Percentiles rank a stretch among this genome's conserved stretches.
Conservation (phyloP, 352 stramenopile genomes). For the Phytophthora colocasiae region DNA sequence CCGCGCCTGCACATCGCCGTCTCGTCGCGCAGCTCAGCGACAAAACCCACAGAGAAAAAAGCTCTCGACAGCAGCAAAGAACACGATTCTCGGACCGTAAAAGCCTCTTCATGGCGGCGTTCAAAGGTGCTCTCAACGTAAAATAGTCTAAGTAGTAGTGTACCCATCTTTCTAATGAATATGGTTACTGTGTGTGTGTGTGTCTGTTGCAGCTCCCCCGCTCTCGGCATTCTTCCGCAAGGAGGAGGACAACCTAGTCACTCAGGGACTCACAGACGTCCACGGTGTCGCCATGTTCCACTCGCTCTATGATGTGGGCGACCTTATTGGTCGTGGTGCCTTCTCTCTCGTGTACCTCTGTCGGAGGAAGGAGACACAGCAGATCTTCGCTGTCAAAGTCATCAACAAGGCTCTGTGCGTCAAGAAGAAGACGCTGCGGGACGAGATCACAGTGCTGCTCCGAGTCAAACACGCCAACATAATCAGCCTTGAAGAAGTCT, state of each 20-base stretch:
- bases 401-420: constrained; percentile 90
- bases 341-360: constrained; percentile 90
- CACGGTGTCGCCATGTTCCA: constrained; percentile 88
- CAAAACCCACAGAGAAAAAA: constrained; percentile 21
- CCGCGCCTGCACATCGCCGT: constrained; percentile 22
- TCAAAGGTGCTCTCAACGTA: constrained; percentile 61
- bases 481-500: constrained; percentile 88
- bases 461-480: constrained; percentile 89
- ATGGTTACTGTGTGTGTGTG: not conserved
- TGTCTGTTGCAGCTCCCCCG: constrained; percentile 61
- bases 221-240: constrained; percentile 91
- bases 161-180: constrained; percentile 6
- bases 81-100: not conserved
- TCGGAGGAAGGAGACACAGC: constrained; percentile 77
- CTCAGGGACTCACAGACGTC: constrained; percentile 83
- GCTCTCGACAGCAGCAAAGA: constrained; percentile 10
- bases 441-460: constrained; percentile 88
- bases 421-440: constrained; percentile 88
- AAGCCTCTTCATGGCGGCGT: constrained; percentile 59
- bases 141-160: not conserved
- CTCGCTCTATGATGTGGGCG: constrained; percentile 88
- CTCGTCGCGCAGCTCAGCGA: constrained; percentile 21
- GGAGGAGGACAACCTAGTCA: constrained; percentile 86
- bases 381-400: constrained; percentile 88
- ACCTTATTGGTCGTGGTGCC: constrained; percentile 81